phyloP scores from a whole-genome alignment of 2,329 filamentous ascomycete species.

The Ophiostoma tasmaniense region DNA sequence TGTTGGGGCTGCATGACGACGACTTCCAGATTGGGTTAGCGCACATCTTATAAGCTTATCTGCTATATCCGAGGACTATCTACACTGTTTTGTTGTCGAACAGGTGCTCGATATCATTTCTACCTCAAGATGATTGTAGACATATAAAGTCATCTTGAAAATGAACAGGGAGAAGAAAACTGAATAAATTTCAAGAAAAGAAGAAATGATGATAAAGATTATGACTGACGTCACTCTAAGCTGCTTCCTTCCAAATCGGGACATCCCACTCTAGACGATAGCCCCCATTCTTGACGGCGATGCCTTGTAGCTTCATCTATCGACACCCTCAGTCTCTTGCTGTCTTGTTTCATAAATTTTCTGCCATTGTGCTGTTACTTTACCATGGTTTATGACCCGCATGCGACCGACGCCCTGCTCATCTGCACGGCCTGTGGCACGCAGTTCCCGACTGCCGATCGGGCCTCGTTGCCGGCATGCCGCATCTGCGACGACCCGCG shows the following conservation, averaged over 20 bases:
- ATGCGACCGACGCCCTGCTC: constrained; percentile 28
- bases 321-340: neutral
- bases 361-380: neutral
- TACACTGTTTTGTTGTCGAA: neutral
- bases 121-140: neutral
- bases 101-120: neutral
- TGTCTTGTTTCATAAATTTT: no score
- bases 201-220: neutral
- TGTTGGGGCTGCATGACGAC: neutral
- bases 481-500: constrained; percentile 66
- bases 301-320: neutral
- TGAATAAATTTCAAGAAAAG: neutral
- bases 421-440: constrained; percentile 64
- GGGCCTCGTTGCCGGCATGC: constrained; percentile 44
- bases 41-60: neutral
- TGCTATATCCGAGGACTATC: neutral
- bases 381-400: constrained; percentile 37
- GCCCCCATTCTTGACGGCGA: neutral
- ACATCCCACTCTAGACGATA: neutral
- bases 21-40: neutral
- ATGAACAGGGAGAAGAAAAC: neutral
- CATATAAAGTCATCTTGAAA: neutral
- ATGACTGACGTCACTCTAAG: neutral
- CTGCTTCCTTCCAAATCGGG: neutral
- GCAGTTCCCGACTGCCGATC: constrained; percentile 51